phyloP scores from a whole-genome alignment of 495 filamentous ascomycete species.

The Collariella sp. region DNA sequence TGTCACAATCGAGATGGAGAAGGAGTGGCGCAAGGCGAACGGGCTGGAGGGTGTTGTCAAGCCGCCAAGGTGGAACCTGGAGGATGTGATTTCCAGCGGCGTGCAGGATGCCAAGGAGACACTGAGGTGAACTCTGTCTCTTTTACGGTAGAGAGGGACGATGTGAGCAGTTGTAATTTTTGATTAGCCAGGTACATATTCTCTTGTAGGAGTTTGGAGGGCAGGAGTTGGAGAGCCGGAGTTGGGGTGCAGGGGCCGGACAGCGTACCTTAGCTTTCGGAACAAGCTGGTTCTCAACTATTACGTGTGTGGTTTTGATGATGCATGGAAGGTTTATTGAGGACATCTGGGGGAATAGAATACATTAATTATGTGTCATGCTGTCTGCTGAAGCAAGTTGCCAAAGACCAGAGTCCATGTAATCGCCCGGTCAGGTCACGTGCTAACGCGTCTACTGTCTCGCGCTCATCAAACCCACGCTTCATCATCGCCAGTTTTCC shows the following conservation, averaged over 20 bases:
- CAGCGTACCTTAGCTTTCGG: background rate
- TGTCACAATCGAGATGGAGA: constrained; percentile 58
- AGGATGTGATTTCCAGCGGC: constrained; percentile 70
- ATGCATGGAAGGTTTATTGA: too few species aligned
- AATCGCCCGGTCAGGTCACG: background rate
- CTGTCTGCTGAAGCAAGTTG: too few species aligned
- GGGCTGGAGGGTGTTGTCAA: constrained; percentile 42
- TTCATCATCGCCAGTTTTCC: background rate
- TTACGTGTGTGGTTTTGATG: too few species aligned
- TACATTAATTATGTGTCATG: too few species aligned
- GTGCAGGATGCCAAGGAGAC: constrained; percentile 69
- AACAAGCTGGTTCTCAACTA: too few species aligned
- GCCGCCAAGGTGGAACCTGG: constrained; percentile 73
- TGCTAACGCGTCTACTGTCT: background rate
- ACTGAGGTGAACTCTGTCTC: constrained; percentile 42
- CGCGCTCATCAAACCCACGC: background rate
- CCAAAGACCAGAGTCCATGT: background rate
- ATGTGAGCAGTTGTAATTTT: background rate
- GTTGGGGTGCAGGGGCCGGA: background rate
- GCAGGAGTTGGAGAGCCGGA: background rate
- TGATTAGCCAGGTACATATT: background rate
- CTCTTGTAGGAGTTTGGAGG: background rate
- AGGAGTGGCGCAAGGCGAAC: constrained; percentile 56
- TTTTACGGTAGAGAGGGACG: background rate
- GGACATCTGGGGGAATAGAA: too few species aligned